Conservation (phyloP, 2,329 filamentous ascomycete species). For the Neodidymelliopsis sp. region DNA sequence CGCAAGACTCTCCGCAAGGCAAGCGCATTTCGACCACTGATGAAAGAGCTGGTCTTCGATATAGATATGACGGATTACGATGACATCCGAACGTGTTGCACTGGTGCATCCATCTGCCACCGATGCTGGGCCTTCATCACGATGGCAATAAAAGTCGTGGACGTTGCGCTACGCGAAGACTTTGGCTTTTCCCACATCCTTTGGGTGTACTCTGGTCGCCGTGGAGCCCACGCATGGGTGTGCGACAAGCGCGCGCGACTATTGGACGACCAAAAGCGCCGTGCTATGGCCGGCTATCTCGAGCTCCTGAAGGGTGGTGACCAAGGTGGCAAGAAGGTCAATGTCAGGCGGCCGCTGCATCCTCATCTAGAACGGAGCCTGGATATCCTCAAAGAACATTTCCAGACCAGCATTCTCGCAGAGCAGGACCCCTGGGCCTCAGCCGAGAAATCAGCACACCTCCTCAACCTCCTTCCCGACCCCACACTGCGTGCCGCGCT, state of each 20-base stretch:
- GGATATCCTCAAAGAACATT: constrained; percentile 82
- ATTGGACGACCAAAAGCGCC: constrained; percentile 85
- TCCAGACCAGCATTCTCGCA: constrained; percentile 80
- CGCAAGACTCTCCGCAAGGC: constrained; percentile 85
- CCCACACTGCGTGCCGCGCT: constrained; percentile 77
- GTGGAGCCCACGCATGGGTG: constrained; percentile 98
- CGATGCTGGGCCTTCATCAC: constrained; percentile 98
- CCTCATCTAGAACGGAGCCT: constrained; percentile 89
- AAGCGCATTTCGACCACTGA: constrained; percentile 81
- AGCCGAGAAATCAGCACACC: constrained; percentile 73
- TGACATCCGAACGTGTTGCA: constrained; percentile 93
- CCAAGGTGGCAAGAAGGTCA: constrained; percentile 86
- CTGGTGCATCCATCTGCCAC: constrained; percentile 88
- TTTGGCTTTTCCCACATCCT: constrained; percentile 97
- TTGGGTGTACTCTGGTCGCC: constrained; percentile 97
- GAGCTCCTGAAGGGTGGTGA: constrained; percentile 88
- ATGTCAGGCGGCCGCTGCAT: constrained; percentile 83
- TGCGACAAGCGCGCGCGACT: constrained; percentile 86
- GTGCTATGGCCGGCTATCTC: constrained; percentile 86
- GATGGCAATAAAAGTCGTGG: constrained; percentile 95
- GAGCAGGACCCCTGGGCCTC: constrained; percentile 84
- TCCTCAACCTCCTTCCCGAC: constrained; percentile 87
- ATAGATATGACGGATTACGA: constrained; percentile 99
- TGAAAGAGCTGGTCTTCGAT: constrained; percentile 98
- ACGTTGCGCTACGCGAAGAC: constrained; percentile 85